Base-by-base conservation (phyloP, 768 basidiomycete species). In the Rhizopogon vinicolor region DNA sequence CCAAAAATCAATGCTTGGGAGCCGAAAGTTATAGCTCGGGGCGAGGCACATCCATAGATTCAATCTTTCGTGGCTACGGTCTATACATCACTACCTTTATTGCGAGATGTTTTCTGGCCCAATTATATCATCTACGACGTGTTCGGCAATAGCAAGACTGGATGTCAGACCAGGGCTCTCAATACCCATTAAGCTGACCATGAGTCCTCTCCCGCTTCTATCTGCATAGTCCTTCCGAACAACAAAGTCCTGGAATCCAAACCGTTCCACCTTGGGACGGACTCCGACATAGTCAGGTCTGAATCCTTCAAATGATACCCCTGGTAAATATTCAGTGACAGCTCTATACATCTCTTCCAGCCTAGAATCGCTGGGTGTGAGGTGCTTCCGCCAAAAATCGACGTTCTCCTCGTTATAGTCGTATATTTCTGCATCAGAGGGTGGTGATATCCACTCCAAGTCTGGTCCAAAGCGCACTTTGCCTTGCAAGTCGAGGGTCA, bases 161-260 rank as follows among this genome's bases (percentile, higher is more conserved):
- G 89, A 82, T 4, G 96, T 98, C 65, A 98, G 71, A 0, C 96
- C 96, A 0, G 96, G 96, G 58, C 88, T 91, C 67, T 97, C 93
- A 58, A 98, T 93, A 0, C 94, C 93, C 65, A 93, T 67, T 57
- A 97, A 72, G 66, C 85, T 93, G 61, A 98, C 78, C 85, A 98
- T 86, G 56, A 63, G 55, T 22, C 61, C 65, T 12, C 46, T 44
- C 16, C 60, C 65, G 59, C 64, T 74, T 8, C 63, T 68, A n/a
- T 70, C 69, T 1, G 82, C 78, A 63, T 83, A 82, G 65, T 93
- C 85, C 19, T 71, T 78, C 42, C 86, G 78, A 65, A 93, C 75
- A 7, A 85, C 70, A 64, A 97, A 98, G 65, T 98, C 96, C 55
- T 87, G 83, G 71, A 96, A 95, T 4, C 88, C 87, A 1, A 89